A percentile compares a stretch with the other conserved stretches of the same genome.
Conservation (phyloP, 1,139 yeast species). For the Yamadazyma diospyri region DNA sequence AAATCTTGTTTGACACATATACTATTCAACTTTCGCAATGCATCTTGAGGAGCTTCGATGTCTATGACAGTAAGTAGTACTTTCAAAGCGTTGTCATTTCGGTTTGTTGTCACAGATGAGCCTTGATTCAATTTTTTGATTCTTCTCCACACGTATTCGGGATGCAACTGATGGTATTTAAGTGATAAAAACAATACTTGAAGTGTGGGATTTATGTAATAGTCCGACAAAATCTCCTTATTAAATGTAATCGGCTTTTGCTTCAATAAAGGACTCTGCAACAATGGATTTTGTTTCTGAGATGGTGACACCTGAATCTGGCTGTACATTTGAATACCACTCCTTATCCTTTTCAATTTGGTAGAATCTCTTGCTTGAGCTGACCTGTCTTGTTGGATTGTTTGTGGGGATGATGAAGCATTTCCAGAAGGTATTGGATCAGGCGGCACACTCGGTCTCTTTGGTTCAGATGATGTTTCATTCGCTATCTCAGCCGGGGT, state of each 20-base stretch:
- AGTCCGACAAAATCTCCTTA: conserved; percentile 48
- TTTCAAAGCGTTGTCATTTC: conserved; percentile 45
- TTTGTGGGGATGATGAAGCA: neutral
- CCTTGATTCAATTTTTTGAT: conserved; percentile 50
- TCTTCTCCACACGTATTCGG: conserved; percentile 78
- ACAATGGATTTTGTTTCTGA: conserved; percentile 43
- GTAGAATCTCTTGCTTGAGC: neutral
- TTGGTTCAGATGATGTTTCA: neutral
- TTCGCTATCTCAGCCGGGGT: neutral
- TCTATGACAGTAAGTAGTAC: conserved; percentile 74
- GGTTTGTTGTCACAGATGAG: conserved; percentile 13
- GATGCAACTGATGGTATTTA: conserved; percentile 81
- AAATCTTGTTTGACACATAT: conserved; percentile 68
- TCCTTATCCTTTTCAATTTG: conserved; percentile 3
- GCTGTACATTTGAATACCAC: conserved; percentile 19
- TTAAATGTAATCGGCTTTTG: conserved; percentile 36
- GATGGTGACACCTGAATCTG: conserved; percentile 26
- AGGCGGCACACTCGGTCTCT: too few relatives aligned
- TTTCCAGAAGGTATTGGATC: too few relatives aligned
- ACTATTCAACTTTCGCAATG: conserved; percentile 65
- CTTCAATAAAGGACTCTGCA: conserved; percentile 37
- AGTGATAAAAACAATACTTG: conserved; percentile 72
- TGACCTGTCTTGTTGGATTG: neutral
- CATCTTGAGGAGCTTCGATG: conserved; percentile 68
- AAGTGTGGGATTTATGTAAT: conserved; percentile 61